Evolutionary conservation across 2,329 filamentous ascomycete species (phyloP).

Genomic region (Pseudocercospora fuligena): DNA sequence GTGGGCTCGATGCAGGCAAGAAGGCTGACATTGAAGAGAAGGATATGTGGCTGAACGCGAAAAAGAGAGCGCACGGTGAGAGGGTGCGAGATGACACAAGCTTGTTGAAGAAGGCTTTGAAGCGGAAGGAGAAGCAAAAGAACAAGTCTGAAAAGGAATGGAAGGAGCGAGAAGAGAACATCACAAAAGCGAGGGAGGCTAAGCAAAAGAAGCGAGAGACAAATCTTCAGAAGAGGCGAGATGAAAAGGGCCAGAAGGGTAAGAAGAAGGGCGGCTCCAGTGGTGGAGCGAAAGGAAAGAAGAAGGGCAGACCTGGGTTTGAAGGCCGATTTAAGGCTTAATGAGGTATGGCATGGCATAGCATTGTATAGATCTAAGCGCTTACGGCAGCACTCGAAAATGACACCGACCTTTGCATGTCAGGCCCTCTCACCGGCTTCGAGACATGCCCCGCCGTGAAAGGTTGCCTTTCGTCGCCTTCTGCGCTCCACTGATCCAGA

Average conservation of each 20-base stretch:
- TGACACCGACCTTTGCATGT: not conserved
- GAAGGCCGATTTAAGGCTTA: constrained; percentile 68
- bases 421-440: not conserved
- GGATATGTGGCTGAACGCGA: constrained; percentile 89
- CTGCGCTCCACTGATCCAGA: not conserved
- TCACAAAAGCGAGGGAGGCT: constrained; percentile 53
- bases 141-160: constrained; percentile 91
- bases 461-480: not conserved
- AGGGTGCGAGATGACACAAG: constrained; percentile 85
- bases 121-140: constrained; percentile 88
- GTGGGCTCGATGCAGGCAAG: constrained; percentile 76
- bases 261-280: constrained; percentile 62
- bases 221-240: constrained; percentile 71
- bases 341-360: not conserved
- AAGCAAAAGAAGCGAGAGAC: constrained; percentile 57
- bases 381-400: not conserved
- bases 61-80: constrained; percentile 86
- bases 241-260: constrained; percentile 75
- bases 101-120: constrained; percentile 89
- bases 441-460: not conserved
- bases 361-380: constrained; percentile 4
- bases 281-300: constrained; percentile 63
- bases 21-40: constrained; percentile 88
- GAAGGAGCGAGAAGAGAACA: constrained; percentile 52
- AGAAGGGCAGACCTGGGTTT: constrained; percentile 61